Evolutionary conservation across 768 basidiomycete species (phyloP).

Genomic region (Auricularia auricula-judae): DNA sequence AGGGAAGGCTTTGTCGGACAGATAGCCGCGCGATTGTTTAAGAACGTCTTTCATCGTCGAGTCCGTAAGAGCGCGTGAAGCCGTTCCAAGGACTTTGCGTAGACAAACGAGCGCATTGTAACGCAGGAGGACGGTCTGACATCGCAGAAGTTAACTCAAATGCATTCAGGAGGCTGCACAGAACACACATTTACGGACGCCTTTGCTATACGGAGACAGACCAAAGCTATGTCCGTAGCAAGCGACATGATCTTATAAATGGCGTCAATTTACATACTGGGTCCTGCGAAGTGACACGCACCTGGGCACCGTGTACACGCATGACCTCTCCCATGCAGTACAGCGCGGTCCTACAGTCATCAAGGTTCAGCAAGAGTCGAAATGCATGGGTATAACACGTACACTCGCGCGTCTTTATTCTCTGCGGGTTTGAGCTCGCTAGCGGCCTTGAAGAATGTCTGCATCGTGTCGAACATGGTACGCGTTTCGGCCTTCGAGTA

Average conservation of each 20-base stretch:
- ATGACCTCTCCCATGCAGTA: slow-evolving; percentile 86
- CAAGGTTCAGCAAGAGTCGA: neutral
- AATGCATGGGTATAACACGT: slow-evolving; percentile 17
- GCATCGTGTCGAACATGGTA: slow-evolving; percentile 78
- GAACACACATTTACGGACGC: slow-evolving; percentile 56
- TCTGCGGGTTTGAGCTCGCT: slow-evolving; percentile 58
- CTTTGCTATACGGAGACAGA: slow-evolving; percentile 54
- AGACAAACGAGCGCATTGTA: slow-evolving; percentile 71
- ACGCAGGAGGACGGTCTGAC: slow-evolving; percentile 68
- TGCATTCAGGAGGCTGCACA: neutral
- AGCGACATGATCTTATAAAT: slow-evolving; percentile 80
- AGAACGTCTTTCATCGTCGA: slow-evolving; percentile 65
- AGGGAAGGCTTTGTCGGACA: slow-evolving; percentile 74
- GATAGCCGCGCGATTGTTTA: slow-evolving; percentile 65
- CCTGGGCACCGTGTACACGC: slow-evolving; percentile 73
- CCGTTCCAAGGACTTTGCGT: slow-evolving; percentile 66
- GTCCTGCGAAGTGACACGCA: slow-evolving; percentile 24
- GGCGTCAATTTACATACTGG: neutral
- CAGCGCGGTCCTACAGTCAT: slow-evolving; percentile 55
- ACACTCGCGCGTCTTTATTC: slow-evolving; percentile 59
- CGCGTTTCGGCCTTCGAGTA: slow-evolving; percentile 76
- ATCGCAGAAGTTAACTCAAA: slow-evolving; percentile 1
- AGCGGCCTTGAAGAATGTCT: slow-evolving; percentile 62
- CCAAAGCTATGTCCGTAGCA: slow-evolving; percentile 69
- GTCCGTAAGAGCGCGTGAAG: slow-evolving; percentile 79